These are phyloP conservation scores for Blyttiomyces sp. DNA, from an alignment of 371 early-diverging fungal genomes.

Conservation along the genomic window DNA sequence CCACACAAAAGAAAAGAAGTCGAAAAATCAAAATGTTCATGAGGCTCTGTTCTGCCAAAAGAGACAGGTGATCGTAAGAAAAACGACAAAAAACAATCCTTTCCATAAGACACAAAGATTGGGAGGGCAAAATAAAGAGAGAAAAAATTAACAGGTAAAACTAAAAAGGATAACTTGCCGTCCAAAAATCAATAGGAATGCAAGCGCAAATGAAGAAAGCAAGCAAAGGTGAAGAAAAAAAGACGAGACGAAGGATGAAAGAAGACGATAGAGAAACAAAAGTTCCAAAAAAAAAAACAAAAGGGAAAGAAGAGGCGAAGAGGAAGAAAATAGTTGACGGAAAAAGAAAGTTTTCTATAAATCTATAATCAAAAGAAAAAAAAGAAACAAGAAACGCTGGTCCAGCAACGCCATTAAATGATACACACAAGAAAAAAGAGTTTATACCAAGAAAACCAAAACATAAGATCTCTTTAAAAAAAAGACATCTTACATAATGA, in stretches of 20 bases:
- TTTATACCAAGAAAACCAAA: not conserved
- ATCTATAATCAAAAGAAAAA: not conserved
- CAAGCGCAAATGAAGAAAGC: not conserved
- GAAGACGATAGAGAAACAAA: not conserved
- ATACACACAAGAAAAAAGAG: not conserved
- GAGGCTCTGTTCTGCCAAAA: too few species aligned
- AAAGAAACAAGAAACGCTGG: not conserved
- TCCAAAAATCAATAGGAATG: too few species aligned
- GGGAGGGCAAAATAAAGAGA: too few species aligned
- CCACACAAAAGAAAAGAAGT: too few species aligned
- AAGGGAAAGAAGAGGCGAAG: too few species aligned
- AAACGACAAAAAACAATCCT: too few species aligned
- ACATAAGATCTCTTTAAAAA: not conserved
- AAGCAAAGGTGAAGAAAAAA: not conserved
- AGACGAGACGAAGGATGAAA: not conserved
- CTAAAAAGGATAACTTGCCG: too few species aligned
- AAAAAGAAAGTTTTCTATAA: not conserved
- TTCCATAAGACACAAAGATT: too few species aligned
- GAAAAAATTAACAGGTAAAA: too few species aligned
- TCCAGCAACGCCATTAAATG: not conserved
- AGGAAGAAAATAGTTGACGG: too few species aligned
- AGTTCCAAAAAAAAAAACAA: not conserved
- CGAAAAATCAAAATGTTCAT: too few species aligned
- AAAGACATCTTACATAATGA: conserved; percentile 3
- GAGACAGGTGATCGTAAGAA: too few species aligned